Base-by-base conservation (phyloP, 768 basidiomycete species). In the Pleurotus cornucopiae region DNA sequence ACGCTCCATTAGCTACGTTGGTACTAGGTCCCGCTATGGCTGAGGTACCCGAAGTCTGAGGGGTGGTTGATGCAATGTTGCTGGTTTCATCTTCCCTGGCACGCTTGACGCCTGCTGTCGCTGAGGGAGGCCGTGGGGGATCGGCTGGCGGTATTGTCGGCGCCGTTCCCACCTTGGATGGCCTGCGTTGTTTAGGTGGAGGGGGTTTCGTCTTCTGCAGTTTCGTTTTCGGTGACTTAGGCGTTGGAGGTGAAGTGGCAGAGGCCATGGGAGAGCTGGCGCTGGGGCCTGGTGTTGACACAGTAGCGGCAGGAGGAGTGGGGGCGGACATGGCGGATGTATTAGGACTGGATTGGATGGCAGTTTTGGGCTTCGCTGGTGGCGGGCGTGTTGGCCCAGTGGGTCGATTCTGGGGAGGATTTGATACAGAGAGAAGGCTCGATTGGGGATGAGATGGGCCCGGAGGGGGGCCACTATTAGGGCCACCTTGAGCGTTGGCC, bases 161-260 rank as follows among this genome's bases (percentile, higher is more conserved):
- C n/a, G 61, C 59, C 43, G 58, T 13, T 21, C 51, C 51, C 6
- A 53, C 62, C 39, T 67, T 68, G n/a, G 73, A 74, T 11, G 64
- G 46, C 40, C 66, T 67, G 4, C 76, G 72, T 25, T 73, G 69
- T 34, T 69, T 61, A 7, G 71, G 57, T 3, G 34, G 37, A 14
- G 51, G 26, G 63, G 79, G 84, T 13, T 75, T 55, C 68, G 82
- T 88, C n/a, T 75, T 43, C 13, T 69, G 53, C 1, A 73, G 64
- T 66, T 82, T 89, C 52, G 67, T 67, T 64, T 84, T 88, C 0
- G 89, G 89, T 3, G 89, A 90, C 67, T 85, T 90, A 1, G 86
- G 81, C 4, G 78, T 78, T 62, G 81, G 81, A 1, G 88, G 88
- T 7, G 87, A 88, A 34, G 79, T 75, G 21, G 76, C 75, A 20